Conservation (phyloP, 495 filamentous ascomycete genomes). For the Lophium mytilinum region DNA sequence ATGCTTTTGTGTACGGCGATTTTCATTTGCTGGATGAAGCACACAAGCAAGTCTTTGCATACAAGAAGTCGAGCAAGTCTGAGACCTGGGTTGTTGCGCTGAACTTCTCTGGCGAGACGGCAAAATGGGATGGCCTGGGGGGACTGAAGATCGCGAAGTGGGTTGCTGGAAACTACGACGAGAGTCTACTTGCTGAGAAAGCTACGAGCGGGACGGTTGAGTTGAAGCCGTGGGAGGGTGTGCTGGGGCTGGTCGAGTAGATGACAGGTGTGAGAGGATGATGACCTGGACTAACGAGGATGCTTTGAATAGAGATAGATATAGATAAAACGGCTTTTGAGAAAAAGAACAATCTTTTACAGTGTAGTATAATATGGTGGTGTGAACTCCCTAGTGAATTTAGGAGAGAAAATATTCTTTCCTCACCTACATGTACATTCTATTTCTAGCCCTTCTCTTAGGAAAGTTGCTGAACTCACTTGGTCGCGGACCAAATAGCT, state of each 20-base stretch:
- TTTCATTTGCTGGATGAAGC: slow-evolving; percentile 34
- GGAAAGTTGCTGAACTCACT: too few species aligned
- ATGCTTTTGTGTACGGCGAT: slow-evolving; percentile 41
- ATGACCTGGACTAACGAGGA: too few species aligned
- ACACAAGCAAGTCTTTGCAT: slow-evolving; percentile 36
- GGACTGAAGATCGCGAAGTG: slow-evolving; percentile 33
- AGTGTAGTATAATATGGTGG: too few species aligned
- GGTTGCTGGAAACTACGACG: slow-evolving; percentile 37
- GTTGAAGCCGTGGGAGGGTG: slow-evolving; percentile 34
- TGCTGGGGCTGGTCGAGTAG: slow-evolving; percentile 25
- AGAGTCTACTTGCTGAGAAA: slow-evolving; percentile 23
- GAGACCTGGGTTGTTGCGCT: slow-evolving; percentile 36
- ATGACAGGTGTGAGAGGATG: background rate
- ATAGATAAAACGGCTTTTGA: too few species aligned
- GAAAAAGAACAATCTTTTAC: too few species aligned
- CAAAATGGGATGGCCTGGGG: slow-evolving; percentile 34
- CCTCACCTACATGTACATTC: too few species aligned
- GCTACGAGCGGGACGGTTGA: slow-evolving; percentile 15
- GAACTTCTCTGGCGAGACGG: slow-evolving; percentile 36
- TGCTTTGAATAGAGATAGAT: too few species aligned
- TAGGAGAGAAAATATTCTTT: too few species aligned
- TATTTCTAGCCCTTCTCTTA: too few species aligned
- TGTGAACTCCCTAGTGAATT: too few species aligned
- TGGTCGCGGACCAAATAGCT: too few species aligned
- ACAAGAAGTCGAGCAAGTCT: slow-evolving; percentile 24